Conservation (phyloP, 2,329 filamentous ascomycete genomes). For the Pestalotiopsis fici region DNA sequence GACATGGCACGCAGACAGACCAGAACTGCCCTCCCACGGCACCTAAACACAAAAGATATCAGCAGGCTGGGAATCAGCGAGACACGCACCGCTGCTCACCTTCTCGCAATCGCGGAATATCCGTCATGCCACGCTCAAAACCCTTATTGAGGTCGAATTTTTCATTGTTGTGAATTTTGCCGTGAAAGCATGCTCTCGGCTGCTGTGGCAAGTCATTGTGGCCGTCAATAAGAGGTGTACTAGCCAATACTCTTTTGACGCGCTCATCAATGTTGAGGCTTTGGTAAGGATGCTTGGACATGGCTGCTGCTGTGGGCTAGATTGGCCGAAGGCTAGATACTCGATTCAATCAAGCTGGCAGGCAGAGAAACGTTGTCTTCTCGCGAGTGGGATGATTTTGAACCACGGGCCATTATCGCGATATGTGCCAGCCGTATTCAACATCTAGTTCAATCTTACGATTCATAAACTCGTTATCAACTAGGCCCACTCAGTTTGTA, state of each 20-base stretch:
- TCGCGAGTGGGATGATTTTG: neutral
- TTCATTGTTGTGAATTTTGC: slow-evolving; percentile 31
- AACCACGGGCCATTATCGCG: neutral
- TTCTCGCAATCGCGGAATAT: slow-evolving; percentile 11
- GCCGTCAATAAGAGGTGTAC: slow-evolving; percentile 30
- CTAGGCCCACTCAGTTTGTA: neutral
- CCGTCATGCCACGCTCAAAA: slow-evolving; percentile 26
- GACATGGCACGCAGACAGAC: slow-evolving; percentile 28
- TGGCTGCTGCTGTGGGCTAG: no score
- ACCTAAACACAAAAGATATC: slow-evolving; percentile 6
- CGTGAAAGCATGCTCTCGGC: slow-evolving; percentile 24
- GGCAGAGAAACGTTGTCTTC: no score
- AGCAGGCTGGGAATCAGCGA: neutral
- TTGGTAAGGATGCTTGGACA: neutral
- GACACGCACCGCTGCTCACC: neutral
- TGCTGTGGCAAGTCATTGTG: slow-evolving; percentile 35
- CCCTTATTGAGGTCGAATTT: slow-evolving; percentile 33
- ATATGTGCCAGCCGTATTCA: neutral
- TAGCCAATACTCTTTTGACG: neutral
- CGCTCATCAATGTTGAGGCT: neutral
- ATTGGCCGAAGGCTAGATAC: neutral
- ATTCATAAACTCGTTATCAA: neutral
- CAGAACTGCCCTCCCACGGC: slow-evolving; percentile 32
- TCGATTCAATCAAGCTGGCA: neutral
- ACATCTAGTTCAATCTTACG: neutral